phyloP scores from a whole-genome alignment of 2,329 filamentous ascomycete genomes.

The Penicillium psychrosexuale region DNA sequence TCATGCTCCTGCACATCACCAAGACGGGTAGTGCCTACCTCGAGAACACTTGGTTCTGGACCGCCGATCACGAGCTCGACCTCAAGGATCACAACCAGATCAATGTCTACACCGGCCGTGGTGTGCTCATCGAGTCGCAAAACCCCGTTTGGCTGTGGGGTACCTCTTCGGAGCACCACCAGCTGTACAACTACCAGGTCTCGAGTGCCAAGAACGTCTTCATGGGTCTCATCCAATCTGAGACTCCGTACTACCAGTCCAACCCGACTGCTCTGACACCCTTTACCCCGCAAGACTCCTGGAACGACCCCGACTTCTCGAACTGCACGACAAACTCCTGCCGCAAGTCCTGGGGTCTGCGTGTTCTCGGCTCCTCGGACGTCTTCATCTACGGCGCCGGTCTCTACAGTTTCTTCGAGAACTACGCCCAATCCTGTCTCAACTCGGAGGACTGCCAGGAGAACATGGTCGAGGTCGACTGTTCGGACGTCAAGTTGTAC shows the following conservation, averaged over 20 bases:
- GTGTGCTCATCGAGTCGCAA: conserved; percentile 73
- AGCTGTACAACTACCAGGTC: conserved; percentile 78
- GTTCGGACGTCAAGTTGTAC: conserved; percentile 61
- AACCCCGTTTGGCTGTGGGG: conserved; percentile 81
- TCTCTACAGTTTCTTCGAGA: conserved; percentile 79
- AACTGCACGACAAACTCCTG: conserved; percentile 57
- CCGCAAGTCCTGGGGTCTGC: conserved; percentile 74
- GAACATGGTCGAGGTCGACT: conserved; percentile 72
- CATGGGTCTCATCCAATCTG: conserved; percentile 80
- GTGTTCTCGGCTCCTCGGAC: conserved; percentile 64
- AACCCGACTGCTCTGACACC: conserved; percentile 67
- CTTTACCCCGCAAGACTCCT: conserved; percentile 35
- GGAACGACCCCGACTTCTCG: conserved; percentile 62
- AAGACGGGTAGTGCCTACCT: conserved; percentile 65
- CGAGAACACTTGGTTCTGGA: conserved; percentile 90
- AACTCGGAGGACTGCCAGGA: conserved; percentile 67
- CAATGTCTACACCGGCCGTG: conserved; percentile 81
- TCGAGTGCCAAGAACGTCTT: conserved; percentile 73
- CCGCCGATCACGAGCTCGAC: conserved; percentile 86
- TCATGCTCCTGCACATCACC: conserved; percentile 59
- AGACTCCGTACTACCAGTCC: conserved; percentile 81
- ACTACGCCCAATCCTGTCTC: conserved; percentile 71
- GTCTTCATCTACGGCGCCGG: conserved; percentile 70
- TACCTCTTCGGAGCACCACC: conserved; percentile 61
- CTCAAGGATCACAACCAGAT: conserved; percentile 63